Conservation (phyloP, 129 eudicot species). For the Arctium minus region DNA sequence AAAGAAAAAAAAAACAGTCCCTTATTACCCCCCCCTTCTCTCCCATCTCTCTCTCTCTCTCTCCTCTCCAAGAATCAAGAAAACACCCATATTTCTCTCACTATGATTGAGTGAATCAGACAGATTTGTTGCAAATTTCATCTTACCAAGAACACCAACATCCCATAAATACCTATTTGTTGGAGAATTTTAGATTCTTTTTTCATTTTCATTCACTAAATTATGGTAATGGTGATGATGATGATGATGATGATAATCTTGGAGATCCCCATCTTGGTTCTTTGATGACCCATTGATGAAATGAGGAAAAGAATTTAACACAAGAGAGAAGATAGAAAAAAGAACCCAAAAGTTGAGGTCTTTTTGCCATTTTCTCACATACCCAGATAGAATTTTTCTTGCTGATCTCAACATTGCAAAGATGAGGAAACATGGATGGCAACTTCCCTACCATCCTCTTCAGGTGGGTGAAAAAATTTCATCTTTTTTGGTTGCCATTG, state of each 20-base stretch:
- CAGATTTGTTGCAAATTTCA: conserved; percentile 26
- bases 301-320: conserved; percentile 40
- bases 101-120: conserved; percentile 48
- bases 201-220: conserved; percentile 4
- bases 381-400: conserved; percentile 33
- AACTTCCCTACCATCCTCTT: conserved; percentile 98
- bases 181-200: neutral
- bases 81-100: conserved; percentile 32
- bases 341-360: conserved; percentile 15
- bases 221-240: conserved; percentile 8
- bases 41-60: conserved; percentile 1
- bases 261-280: conserved; percentile 24
- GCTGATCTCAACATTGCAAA: conserved; percentile 22
- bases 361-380: conserved; percentile 11
- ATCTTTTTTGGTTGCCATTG: neutral
- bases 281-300: conserved; percentile 28
- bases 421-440: conserved; percentile 99
- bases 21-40: neutral
- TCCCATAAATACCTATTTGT: conserved; percentile 22
- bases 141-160: conserved; percentile 33
- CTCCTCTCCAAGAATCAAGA: conserved; percentile 26
- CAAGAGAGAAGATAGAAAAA: conserved; percentile 1
- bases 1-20: conserved; percentile 23
- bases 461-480: conserved; percentile 44
- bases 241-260: conserved; percentile 22